These are phyloP conservation scores for Cydonia oblonga DNA, from an alignment of 331 rosid species.

Conservation along the genomic window DNA sequence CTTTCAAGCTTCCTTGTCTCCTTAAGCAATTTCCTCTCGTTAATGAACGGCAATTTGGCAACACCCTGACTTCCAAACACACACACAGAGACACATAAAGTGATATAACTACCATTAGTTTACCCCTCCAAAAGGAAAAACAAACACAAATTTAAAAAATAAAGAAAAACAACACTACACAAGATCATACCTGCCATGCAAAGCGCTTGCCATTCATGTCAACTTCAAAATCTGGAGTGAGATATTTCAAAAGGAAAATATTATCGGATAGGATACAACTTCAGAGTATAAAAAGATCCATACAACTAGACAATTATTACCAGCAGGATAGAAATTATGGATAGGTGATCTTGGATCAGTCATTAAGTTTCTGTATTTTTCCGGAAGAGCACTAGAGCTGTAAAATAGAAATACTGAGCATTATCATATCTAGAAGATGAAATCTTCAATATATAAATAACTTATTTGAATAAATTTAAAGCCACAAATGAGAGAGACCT, in stretches of 20 bases:
- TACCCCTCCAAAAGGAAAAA: neutral
- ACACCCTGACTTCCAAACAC: constrained; percentile 51
- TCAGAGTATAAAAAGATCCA: neutral
- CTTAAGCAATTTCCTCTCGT: constrained; percentile 68
- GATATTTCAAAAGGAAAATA: constrained; percentile 11
- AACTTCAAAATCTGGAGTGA: constrained; percentile 68
- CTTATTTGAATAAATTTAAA: neutral
- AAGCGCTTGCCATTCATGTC: constrained; percentile 98
- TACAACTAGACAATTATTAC: constrained; percentile 30
- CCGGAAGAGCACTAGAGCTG: constrained; percentile 90
- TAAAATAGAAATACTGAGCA: constrained; percentile 20
- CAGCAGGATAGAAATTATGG: constrained; percentile 68
- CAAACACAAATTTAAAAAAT: neutral
- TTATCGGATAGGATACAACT: neutral
- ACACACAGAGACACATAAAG: neutral
- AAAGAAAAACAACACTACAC: neutral
- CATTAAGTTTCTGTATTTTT: constrained; percentile 77
- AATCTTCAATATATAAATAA: neutral
- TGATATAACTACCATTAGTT: constrained; percentile 7
- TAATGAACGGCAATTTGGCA: constrained; percentile 92
- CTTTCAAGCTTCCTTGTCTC: constrained; percentile 73
- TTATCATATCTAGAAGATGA: constrained; percentile 10
- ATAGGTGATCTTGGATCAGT: constrained; percentile 71
- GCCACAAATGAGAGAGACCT: constrained; percentile 36
- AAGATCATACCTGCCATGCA: constrained; percentile 83